phyloP scores from a whole-genome alignment of 768 basidiomycete genomes.

The Psilocybe sp. region DNA sequence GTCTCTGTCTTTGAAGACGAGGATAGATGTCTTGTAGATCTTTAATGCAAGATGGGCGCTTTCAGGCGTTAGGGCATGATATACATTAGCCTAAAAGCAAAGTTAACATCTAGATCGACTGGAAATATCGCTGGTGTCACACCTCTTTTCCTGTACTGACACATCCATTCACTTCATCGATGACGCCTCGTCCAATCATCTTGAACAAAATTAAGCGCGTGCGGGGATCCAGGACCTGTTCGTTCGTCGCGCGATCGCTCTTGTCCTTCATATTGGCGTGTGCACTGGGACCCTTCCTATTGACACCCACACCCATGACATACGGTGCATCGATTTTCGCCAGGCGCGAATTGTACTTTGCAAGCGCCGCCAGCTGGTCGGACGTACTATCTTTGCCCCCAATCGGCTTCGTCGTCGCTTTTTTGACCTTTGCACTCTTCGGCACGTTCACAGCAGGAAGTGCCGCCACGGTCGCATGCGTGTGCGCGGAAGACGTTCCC shows the following conservation, averaged over 20 bases:
- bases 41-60: slow-evolving; percentile 82
- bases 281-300: slow-evolving; percentile 89
- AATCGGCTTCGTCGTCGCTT: slow-evolving; percentile 11
- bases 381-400: slow-evolving; percentile 55
- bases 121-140: slow-evolving; percentile 13
- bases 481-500: slow-evolving; percentile 51
- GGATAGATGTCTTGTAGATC: slow-evolving; percentile 97
- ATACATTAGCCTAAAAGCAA: slow-evolving; percentile 82
- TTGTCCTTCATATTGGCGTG: slow-evolving; percentile 92
- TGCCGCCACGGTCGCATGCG: slow-evolving; percentile 51
- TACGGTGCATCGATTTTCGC: slow-evolving; percentile 77
- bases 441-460: slow-evolving; percentile 76
- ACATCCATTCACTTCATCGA: slow-evolving; percentile 92
- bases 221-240: slow-evolving; percentile 96
- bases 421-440: slow-evolving; percentile 21
- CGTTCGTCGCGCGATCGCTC: slow-evolving; percentile 92
- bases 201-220: slow-evolving; percentile 93
- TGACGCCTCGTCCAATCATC: slow-evolving; percentile 88
- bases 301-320: slow-evolving; percentile 68
- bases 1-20: slow-evolving; percentile 96
- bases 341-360: slow-evolving; percentile 75
- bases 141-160: slow-evolving; percentile 99
- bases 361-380: slow-evolving; percentile 71
- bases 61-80: slow-evolving; percentile 71
- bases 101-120: slow-evolving; percentile 6